A percentile compares a stretch with the other conserved stretches of the same genome.
Evolutionary conservation across 1,284 basidiomycete genomes (phyloP).

Genomic region (Meripilus lineatus): DNA sequence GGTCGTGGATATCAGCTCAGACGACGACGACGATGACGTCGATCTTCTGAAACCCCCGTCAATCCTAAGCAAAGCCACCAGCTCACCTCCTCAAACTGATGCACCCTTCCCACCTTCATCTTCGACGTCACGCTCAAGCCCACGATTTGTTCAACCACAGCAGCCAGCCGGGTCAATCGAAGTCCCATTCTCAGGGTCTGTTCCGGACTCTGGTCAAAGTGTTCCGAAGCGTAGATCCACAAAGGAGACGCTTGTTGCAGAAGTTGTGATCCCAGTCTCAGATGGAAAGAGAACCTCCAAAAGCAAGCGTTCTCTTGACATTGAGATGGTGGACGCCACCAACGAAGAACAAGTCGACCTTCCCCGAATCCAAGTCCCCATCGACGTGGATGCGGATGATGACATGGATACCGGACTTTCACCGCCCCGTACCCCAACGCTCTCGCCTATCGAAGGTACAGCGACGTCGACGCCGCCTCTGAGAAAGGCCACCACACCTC

Average conservation of each 20-base stretch:
- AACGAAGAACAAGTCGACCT: too few relatives aligned
- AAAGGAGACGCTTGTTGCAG: slow-evolving; percentile 15
- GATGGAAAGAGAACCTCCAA: slow-evolving; percentile 1
- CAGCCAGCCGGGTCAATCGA: neutral
- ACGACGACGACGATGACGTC: slow-evolving; percentile 18
- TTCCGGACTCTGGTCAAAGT: neutral
- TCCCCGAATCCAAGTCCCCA: too few relatives aligned
- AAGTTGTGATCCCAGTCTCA: slow-evolving; percentile 10
- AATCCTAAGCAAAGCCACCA: too few relatives aligned
- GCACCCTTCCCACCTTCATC: neutral
- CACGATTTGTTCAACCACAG: neutral
- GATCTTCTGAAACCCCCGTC: too few relatives aligned
- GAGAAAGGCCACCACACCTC: neutral
- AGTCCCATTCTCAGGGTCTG: neutral
- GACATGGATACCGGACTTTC: slow-evolving; percentile 4
- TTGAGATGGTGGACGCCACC: too few relatives aligned
- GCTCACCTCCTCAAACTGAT: too few relatives aligned
- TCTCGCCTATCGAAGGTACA: slow-evolving; percentile 4
- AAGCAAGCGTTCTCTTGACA: neutral
- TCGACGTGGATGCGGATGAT: slow-evolving; percentile 1
- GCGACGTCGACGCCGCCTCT: too few relatives aligned
- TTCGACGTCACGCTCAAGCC: neutral
- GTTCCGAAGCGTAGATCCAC: neutral
- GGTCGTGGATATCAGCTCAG: slow-evolving; percentile 23
- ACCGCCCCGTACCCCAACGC: slow-evolving; percentile 10